These are phyloP conservation scores for Moesziomyces aphidis DNA, from an alignment of 1,284 basidiomycete species.

Conservation along the genomic window DNA sequence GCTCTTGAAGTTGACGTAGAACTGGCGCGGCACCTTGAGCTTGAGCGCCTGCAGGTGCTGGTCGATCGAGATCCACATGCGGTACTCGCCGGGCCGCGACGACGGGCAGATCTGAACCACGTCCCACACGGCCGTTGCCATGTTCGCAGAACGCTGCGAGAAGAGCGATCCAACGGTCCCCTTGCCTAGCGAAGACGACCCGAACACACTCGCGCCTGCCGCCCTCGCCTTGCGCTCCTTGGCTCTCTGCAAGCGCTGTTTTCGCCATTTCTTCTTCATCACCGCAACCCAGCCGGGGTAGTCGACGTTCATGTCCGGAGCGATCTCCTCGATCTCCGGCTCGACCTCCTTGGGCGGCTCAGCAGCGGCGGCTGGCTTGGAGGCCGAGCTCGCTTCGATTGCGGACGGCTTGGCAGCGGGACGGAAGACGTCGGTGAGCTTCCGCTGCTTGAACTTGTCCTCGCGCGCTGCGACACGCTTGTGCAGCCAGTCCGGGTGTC, in stretches of 20 bases:
- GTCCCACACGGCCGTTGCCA: slow-evolving; percentile 85
- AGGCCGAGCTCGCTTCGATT: slow-evolving; percentile 11
- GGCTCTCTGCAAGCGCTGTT: slow-evolving; percentile 69
- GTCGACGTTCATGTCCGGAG: slow-evolving; percentile 69
- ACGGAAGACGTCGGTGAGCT: slow-evolving; percentile 93
- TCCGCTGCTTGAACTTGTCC: slow-evolving; percentile 98
- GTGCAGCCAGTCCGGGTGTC: slow-evolving; percentile 97
- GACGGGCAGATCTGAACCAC: slow-evolving; percentile 88
- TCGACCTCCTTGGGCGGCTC: slow-evolving; percentile 30
- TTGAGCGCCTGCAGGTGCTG: slow-evolving; percentile 82
- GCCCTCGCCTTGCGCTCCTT: slow-evolving; percentile 69
- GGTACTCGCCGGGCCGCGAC: slow-evolving; percentile 83
- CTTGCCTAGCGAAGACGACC: slow-evolving; percentile 19
- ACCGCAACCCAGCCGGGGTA: slow-evolving; percentile 85
- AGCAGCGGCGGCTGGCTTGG: slow-evolving; percentile 12
- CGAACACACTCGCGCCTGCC: slow-evolving; percentile 11
- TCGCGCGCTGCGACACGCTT: slow-evolving; percentile 87
- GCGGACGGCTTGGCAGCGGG: slow-evolving; percentile 61
- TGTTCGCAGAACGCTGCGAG: slow-evolving; percentile 75
- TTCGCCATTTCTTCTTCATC: slow-evolving; percentile 84
- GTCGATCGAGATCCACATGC: slow-evolving; percentile 89
- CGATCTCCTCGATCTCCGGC: slow-evolving; percentile 33
- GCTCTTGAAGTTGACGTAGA: slow-evolving; percentile 89
- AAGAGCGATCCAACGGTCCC: slow-evolving; percentile 76
- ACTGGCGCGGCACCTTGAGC: slow-evolving; percentile 87